Percentiles rank a stretch among this genome's conserved stretches.
phyloP scores from a whole-genome alignment of 2,329 filamentous ascomycete genomes.

The Ceratocystis cubensis region DNA sequence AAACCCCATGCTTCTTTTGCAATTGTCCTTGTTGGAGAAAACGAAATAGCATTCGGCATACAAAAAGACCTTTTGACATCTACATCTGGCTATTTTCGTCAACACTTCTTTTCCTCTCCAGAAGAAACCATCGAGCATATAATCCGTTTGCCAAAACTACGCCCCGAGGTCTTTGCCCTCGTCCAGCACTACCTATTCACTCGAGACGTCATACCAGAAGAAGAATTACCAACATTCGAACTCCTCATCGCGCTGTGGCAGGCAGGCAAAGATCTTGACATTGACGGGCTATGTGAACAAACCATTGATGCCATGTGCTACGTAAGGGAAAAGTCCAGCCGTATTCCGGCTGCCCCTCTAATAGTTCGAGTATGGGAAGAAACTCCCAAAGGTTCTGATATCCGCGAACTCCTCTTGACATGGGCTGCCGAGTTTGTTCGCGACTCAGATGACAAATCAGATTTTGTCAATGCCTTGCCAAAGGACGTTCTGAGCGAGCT shows the following conservation, averaged over 20 bases:
- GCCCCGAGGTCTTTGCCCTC: slow-evolving; percentile 41
- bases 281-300: slow-evolving; percentile 44
- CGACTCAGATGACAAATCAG: slow-evolving; percentile 41
- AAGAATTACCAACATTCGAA: slow-evolving; percentile 40
- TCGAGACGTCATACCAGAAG: slow-evolving; percentile 34
- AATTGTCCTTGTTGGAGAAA: slow-evolving; percentile 40
- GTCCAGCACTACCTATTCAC: slow-evolving; percentile 45
- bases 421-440: slow-evolving; percentile 54
- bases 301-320: slow-evolving; percentile 47
- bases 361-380: slow-evolving; percentile 51
- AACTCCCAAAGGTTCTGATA: slow-evolving; percentile 47
- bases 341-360: slow-evolving; percentile 46
- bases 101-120: slow-evolving; percentile 32
- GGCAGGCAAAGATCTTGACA: slow-evolving; percentile 38
- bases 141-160: slow-evolving; percentile 37
- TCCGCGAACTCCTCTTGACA: slow-evolving; percentile 44
- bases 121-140: slow-evolving; percentile 37
- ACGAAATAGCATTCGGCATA: slow-evolving; percentile 43
- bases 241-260: slow-evolving; percentile 45
- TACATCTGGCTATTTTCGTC: slow-evolving; percentile 38
- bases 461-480: slow-evolving; percentile 48
- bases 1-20: slow-evolving; percentile 45
- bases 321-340: slow-evolving; percentile 38
- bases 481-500: slow-evolving; percentile 51
- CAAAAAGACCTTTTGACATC: slow-evolving; percentile 47